These are phyloP conservation scores for Mucor mucedo DNA, from an alignment of 371 early-diverging fungal species.

Conservation along the genomic window DNA sequence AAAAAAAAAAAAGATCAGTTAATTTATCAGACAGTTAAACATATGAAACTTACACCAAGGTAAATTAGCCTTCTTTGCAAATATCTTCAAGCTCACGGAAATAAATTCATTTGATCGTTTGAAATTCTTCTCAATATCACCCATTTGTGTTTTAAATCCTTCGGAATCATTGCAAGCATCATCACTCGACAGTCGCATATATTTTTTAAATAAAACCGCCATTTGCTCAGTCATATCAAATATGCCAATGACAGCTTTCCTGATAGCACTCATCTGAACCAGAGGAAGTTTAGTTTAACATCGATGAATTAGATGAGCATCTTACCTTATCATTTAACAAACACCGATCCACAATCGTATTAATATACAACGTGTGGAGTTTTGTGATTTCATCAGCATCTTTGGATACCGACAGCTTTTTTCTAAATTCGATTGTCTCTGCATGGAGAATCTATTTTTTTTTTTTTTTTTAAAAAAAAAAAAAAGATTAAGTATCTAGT, in stretches of 20 bases:
- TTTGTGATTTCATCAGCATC: slow-evolving; percentile 48
- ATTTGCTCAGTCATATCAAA: slow-evolving; percentile 44
- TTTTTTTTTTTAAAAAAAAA: too few species aligned
- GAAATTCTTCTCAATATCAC: slow-evolving; percentile 42
- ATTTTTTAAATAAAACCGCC: slow-evolving; percentile 14
- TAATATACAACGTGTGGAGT: slow-evolving; percentile 41
- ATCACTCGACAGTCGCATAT: not conserved
- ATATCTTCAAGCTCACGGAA: slow-evolving; percentile 35
- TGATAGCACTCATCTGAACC: slow-evolving; percentile 34
- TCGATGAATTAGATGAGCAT: not conserved
- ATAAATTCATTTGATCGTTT: slow-evolving; percentile 44
- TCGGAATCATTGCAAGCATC: slow-evolving; percentile 2
- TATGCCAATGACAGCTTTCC: slow-evolving; percentile 37
- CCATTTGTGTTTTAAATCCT: slow-evolving; percentile 19
- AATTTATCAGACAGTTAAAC: not conserved
- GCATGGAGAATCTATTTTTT: slow-evolving; percentile 43
- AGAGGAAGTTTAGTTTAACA: not conserved
- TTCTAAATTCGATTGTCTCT: slow-evolving; percentile 37
- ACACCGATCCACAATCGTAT: slow-evolving; percentile 47
- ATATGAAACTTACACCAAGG: slow-evolving; percentile 49
- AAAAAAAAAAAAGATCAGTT: not conserved
- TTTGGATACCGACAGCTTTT: slow-evolving; percentile 25
- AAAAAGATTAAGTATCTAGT: not conserved
- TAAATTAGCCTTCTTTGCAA: slow-evolving; percentile 47
- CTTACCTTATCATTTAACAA: slow-evolving; percentile 49